Conservation (phyloP, 2,329 filamentous ascomycete genomes). For the Aciculosporium take region DNA sequence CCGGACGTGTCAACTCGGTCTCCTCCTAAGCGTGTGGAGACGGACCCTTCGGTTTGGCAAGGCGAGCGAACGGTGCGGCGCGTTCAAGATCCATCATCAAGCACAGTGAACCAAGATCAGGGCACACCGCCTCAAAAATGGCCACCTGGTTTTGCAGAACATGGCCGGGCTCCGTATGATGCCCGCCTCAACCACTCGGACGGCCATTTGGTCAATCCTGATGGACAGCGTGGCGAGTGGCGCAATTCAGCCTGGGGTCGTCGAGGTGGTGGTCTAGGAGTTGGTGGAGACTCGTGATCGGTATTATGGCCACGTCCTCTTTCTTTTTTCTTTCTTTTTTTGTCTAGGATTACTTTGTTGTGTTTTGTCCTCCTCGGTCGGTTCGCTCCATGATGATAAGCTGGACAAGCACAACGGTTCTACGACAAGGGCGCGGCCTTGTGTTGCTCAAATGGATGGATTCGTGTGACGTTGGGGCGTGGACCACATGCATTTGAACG, state of each 20-base stretch:
- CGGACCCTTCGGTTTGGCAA: slow-evolving; percentile 72
- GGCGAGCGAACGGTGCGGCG: slow-evolving; percentile 75
- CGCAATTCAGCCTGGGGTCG: slow-evolving; percentile 42
- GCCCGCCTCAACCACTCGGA: slow-evolving; percentile 30
- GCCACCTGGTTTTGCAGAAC: slow-evolving; percentile 29
- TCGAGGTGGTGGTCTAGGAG: slow-evolving; percentile 34
- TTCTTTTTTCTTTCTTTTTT: background rate
- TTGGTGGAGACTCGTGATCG: slow-evolving; percentile 29
- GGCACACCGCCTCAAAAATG: slow-evolving; percentile 37
- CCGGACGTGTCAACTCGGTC: slow-evolving; percentile 42
- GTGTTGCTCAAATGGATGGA: too few species aligned
- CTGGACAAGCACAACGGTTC: too few species aligned
- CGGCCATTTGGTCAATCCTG: slow-evolving; percentile 23
- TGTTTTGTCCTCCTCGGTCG: background rate
- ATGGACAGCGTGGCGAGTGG: slow-evolving; percentile 38
- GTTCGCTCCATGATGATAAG: too few species aligned
- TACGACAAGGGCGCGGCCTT: slow-evolving; percentile 3
- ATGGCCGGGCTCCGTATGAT: slow-evolving; percentile 27
- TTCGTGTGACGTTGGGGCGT: too few species aligned
- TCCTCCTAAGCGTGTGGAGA: slow-evolving; percentile 56
- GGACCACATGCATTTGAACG: too few species aligned
- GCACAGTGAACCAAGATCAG: slow-evolving; percentile 21
- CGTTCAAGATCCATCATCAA: slow-evolving; percentile 45
- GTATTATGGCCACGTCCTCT: background rate
- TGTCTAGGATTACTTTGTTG: background rate